Conservation (phyloP, 768 basidiomycete species). For the Suillus ampliporus region DNA sequence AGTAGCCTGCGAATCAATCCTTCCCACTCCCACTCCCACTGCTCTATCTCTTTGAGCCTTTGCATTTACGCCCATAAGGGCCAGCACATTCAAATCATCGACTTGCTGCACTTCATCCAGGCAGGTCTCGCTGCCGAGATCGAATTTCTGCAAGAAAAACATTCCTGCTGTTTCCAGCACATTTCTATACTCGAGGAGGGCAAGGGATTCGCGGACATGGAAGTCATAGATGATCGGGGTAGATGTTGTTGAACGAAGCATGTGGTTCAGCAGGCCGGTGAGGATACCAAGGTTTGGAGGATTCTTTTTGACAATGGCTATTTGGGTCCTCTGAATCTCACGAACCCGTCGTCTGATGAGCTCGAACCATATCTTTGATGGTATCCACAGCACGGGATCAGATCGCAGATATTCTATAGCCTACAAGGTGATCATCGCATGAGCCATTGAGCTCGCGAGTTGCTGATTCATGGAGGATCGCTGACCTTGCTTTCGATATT, state of each 20-base stretch:
- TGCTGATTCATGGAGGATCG: not conserved
- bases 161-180: constrained; percentile 10
- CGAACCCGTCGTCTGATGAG: constrained; percentile 5
- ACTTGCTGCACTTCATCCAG: constrained; percentile 6
- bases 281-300: too few species aligned
- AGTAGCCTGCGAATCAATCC: too few species aligned
- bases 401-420: constrained; percentile 9
- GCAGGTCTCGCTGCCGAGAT: not conserved
- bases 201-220: too few species aligned
- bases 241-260: too few species aligned
- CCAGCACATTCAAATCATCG: constrained; percentile 3
- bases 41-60: too few species aligned
- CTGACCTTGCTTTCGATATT: constrained; percentile 10
- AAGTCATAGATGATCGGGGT: too few species aligned
- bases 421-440: not conserved
- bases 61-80: not conserved
- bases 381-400: constrained; percentile 15
- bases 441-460: not conserved
- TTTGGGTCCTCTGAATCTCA: constrained; percentile 11
- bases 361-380: constrained; percentile 16
- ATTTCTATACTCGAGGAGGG: too few species aligned
- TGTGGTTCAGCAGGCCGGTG: too few species aligned
- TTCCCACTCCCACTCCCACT: too few species aligned
- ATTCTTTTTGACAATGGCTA: not conserved
- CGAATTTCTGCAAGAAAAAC: constrained; percentile 15